Percentiles rank a stretch among this genome's conserved stretches.
phyloP scores from a whole-genome alignment of 768 basidiomycete genomes.

The Scleroderma bovista region DNA sequence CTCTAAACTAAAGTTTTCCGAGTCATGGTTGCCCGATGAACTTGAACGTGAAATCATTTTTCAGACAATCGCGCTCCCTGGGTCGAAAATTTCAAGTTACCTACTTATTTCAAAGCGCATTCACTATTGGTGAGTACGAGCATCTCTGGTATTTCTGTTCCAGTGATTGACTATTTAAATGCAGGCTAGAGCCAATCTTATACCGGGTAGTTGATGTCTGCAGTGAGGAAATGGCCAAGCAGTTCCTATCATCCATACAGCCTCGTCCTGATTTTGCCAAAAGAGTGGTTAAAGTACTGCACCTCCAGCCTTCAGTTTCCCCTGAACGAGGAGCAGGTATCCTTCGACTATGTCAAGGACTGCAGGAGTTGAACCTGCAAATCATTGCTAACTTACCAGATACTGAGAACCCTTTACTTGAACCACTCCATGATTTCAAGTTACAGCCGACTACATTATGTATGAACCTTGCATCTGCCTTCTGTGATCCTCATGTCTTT shows the following conservation, averaged over 20 bases:
- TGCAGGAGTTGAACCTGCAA: neutral
- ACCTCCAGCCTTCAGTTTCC: neutral
- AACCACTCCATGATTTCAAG: neutral
- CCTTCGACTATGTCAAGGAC: neutral
- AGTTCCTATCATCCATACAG: neutral
- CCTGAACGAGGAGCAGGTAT: neutral
- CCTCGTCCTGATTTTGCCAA: neutral
- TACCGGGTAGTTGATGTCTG: neutral
- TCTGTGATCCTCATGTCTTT: neutral
- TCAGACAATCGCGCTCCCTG: neutral
- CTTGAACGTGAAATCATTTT: neutral
- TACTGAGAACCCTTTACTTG: neutral
- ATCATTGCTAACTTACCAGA: neutral
- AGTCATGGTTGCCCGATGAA: neutral
- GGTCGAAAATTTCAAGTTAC: neutral
- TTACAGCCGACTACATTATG: neutral
- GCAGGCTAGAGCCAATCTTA: neutral
- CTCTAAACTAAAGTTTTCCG: no score
- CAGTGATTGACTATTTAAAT: neutral
- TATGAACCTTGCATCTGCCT: neutral
- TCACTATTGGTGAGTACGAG: neutral
- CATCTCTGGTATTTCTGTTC: neutral
- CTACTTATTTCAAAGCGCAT: neutral
- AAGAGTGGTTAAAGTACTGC: neutral
- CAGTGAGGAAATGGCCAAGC: neutral